Evolutionary conservation across 345 rosid species (phyloP).

Genomic region (Cardamine resedifolia): DNA sequence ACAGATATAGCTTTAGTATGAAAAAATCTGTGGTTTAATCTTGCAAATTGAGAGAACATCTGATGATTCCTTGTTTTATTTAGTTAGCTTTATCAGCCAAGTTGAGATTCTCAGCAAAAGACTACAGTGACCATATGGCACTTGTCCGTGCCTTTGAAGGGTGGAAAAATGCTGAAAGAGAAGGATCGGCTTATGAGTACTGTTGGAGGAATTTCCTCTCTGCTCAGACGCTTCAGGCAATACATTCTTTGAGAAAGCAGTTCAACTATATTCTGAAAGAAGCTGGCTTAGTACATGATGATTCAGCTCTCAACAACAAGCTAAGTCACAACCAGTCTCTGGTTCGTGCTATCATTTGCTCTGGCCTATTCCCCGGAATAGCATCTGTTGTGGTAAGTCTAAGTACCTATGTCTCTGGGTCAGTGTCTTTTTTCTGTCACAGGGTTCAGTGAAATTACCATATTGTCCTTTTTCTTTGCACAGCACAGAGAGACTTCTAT

Average conservation of each 20-base stretch:
- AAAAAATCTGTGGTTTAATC: not conserved
- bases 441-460: not conserved
- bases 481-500: slow-evolving; percentile 94
- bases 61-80: slow-evolving; percentile 25
- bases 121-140: slow-evolving; percentile 99
- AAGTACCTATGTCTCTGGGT: not conserved
- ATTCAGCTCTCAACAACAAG: slow-evolving; percentile 62
- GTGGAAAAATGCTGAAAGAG: slow-evolving; percentile 96
- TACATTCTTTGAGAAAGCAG: slow-evolving; percentile 87
- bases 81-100: slow-evolving; percentile 96
- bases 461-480: slow-evolving; percentile 16
- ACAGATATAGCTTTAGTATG: slow-evolving; percentile 11
- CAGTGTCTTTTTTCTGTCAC: not conserved
- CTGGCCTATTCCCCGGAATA: slow-evolving; percentile 96
- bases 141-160: slow-evolving; percentile 99
- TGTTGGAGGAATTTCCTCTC: slow-evolving; percentile 99
- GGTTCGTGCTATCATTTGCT: slow-evolving; percentile 92
- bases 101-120: slow-evolving; percentile 95
- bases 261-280: slow-evolving; percentile 83
- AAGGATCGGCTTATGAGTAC: slow-evolving; percentile 92
- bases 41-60: slow-evolving; percentile 4
- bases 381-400: slow-evolving; percentile 84
- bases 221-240: slow-evolving; percentile 93
- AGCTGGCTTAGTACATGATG: slow-evolving; percentile 71
- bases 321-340: slow-evolving; percentile 87